Conservation (phyloP, 306 rosid species). For the Cucumis cinereus region DNA sequence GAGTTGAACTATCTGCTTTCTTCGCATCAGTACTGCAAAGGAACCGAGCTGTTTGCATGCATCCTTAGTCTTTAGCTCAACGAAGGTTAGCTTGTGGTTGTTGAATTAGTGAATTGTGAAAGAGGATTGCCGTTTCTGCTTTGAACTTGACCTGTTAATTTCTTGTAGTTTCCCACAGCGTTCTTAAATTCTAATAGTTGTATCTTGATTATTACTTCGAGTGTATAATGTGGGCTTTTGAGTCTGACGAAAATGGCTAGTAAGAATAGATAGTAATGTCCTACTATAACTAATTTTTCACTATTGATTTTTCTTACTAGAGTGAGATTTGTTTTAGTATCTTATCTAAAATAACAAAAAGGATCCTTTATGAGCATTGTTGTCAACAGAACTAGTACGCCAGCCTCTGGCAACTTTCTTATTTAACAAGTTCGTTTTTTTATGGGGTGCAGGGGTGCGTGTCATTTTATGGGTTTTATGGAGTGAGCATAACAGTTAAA, state of each 20-base stretch:
- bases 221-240: neutral
- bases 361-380: neutral
- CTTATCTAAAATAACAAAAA: neutral
- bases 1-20: neutral
- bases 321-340: neutral
- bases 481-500: no score
- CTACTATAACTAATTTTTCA: neutral
- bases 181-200: neutral
- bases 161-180: neutral
- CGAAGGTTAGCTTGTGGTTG: neutral
- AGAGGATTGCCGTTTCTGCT: neutral
- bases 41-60: neutral
- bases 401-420: neutral
- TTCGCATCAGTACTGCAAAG: neutral
- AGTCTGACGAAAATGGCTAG: neutral
- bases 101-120: neutral
- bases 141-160: constrained; percentile 2
- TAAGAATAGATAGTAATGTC: neutral
- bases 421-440: neutral
- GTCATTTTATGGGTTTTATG: no score
- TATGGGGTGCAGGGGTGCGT: no score
- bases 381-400: neutral
- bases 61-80: neutral
- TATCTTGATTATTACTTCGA: neutral
- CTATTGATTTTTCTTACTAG: neutral